Evolutionary conservation across 441 rosid genomes (phyloP).

Genomic region (Hypseocharis bilobata): DNA sequence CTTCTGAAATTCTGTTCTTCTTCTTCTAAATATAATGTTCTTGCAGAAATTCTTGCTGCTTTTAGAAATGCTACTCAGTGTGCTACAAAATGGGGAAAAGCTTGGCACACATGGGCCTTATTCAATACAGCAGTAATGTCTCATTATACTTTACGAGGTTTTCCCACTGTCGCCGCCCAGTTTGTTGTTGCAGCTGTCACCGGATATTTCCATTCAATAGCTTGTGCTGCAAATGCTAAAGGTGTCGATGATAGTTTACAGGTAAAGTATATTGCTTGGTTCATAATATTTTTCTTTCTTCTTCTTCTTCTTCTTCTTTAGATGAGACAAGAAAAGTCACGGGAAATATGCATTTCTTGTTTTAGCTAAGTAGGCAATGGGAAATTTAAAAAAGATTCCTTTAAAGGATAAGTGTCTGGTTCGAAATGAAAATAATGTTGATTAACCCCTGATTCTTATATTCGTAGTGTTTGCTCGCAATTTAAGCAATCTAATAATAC

Average conservation of each 20-base stretch:
- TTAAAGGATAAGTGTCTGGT: too few species aligned
- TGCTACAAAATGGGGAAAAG: conserved; percentile 87
- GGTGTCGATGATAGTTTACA: conserved; percentile 98
- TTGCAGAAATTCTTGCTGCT: conserved; percentile 68
- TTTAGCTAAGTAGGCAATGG: too few species aligned
- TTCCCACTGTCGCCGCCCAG: conserved; percentile 54
- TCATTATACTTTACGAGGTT: conserved; percentile 68
- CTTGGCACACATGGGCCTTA: conserved; percentile 99
- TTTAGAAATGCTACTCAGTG: conserved; percentile 71
- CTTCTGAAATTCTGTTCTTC: conserved; percentile 16
- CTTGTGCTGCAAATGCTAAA: conserved; percentile 88
- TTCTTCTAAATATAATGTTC: not conserved
- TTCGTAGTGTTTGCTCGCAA: too few species aligned
- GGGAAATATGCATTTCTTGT: too few species aligned
- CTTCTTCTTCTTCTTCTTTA: too few species aligned
- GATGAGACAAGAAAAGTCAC: too few species aligned
- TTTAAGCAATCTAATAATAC: too few species aligned
- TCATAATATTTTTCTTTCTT: too few species aligned
- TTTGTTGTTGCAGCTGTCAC: conserved; percentile 89
- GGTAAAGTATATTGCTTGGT: conserved; percentile 44
- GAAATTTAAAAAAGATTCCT: too few species aligned
- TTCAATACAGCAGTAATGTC: conserved; percentile 98
- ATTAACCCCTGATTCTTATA: too few species aligned
- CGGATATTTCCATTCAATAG: conserved; percentile 96
- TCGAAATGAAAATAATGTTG: too few species aligned